A percentile compares a stretch with the other conserved stretches of the same genome.
Evolutionary conservation across 2,329 filamentous ascomycete genomes (phyloP).

Genomic region (Trichophyton rubrum): DNA sequence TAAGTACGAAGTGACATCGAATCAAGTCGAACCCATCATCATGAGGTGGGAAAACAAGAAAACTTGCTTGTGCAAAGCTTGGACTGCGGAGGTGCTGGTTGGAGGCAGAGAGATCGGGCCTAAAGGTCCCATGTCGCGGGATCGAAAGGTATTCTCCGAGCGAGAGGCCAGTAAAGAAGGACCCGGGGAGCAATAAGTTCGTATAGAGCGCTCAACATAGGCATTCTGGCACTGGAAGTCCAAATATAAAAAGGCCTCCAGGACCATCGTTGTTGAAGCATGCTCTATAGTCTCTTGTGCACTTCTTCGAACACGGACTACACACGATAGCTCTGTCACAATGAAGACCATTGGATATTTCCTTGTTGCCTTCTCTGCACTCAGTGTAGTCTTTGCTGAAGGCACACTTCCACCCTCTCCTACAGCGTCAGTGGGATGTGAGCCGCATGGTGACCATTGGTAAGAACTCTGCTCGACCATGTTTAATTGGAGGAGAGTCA

Average conservation of each 20-base stretch:
- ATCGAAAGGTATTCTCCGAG: neutral
- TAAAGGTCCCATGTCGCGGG: neutral
- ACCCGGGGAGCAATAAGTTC: neutral
- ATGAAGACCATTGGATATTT: neutral
- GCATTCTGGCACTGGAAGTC: neutral
- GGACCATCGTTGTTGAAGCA: neutral
- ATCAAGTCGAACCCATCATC: neutral
- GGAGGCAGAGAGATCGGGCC: neutral
- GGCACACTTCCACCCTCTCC: constrained; percentile 21
- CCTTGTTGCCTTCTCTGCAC: constrained; percentile 7
- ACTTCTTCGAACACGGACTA: neutral
- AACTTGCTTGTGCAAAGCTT: neutral
- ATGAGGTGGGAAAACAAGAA: neutral
- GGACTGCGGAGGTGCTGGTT: neutral
- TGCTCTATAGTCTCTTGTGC: neutral
- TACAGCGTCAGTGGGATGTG: constrained; percentile 18
- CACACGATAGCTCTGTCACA: neutral
- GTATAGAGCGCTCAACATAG: neutral
- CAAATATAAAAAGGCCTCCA: neutral
- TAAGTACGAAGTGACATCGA: neutral
- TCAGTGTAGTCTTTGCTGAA: constrained; percentile 8
- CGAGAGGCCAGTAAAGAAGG: neutral
- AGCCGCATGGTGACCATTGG: constrained; percentile 16
- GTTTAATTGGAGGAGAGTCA: neutral
- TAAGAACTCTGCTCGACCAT: neutral